Percentiles rank a stretch among this genome's conserved stretches.
phyloP scores from a whole-genome alignment of 1,284 basidiomycete species.

The Anthracocystis walkeri region DNA sequence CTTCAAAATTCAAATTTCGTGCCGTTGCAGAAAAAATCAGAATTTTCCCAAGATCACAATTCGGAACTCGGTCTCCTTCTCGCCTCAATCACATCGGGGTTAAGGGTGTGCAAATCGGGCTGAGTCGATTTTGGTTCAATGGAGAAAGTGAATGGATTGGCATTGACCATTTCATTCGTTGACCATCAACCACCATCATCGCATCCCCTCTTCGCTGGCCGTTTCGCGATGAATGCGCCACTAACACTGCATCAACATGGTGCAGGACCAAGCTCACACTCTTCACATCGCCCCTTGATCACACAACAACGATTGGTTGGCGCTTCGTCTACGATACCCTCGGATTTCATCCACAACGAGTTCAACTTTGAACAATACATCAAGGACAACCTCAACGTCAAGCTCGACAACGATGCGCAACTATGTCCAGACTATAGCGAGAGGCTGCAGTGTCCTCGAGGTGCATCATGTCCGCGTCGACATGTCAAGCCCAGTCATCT shows the following conservation, averaged over 20 bases:
- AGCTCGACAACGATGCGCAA: constrained; percentile 86
- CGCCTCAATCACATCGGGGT: not conserved
- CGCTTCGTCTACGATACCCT: constrained; percentile 31
- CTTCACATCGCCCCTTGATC: constrained; percentile 40
- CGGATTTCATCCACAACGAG: constrained; percentile 91
- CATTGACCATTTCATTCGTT: not conserved
- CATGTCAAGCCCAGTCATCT: constrained; percentile 51
- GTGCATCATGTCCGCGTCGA: constrained; percentile 49
- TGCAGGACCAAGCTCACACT: constrained; percentile 12
- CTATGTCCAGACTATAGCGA: constrained; percentile 56
- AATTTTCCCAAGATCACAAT: constrained; percentile 2
- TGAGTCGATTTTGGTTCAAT: constrained; percentile 2
- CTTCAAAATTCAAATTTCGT: constrained; percentile 7
- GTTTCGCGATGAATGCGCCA: constrained; percentile 30
- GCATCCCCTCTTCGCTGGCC: not conserved
- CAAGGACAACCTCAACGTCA: constrained; percentile 85
- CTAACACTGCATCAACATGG: constrained; percentile 24
- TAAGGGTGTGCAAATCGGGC: constrained; percentile 8
- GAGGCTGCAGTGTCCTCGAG: constrained; percentile 47
- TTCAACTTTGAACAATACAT: constrained; percentile 85
- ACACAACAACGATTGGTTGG: constrained; percentile 29
- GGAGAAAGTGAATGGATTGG: not conserved
- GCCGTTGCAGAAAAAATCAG: not conserved
- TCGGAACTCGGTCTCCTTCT: constrained; percentile 21
- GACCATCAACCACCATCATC: constrained; percentile 1